phyloP scores from a whole-genome alignment of 108 stramenopile species.

The Stephanodiscus minutulus region DNA sequence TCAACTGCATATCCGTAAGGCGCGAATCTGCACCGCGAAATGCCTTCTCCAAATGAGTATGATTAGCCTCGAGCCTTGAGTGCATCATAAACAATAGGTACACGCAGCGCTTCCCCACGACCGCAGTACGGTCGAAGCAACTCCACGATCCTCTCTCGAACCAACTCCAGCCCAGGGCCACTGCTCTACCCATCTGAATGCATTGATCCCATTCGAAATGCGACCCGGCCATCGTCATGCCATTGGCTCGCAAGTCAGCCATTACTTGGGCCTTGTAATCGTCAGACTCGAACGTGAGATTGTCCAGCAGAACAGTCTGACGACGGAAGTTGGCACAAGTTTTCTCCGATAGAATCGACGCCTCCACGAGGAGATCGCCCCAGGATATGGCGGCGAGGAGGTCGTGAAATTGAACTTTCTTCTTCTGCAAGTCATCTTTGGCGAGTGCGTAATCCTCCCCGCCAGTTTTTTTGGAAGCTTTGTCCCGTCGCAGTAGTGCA shows the following conservation, averaged over 20 bases:
- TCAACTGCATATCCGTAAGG: constrained; percentile 27
- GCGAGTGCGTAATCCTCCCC: constrained; percentile 8
- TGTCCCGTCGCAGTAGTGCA: constrained; percentile 18
- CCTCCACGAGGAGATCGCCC: constrained; percentile 39
- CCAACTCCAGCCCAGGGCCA: constrained; percentile 51
- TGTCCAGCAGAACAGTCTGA: constrained; percentile 29
- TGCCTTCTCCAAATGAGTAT: constrained; percentile 40
- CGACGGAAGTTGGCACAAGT: constrained; percentile 45
- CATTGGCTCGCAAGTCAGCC: constrained; percentile 38
- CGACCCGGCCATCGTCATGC: constrained; percentile 28
- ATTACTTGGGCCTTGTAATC: constrained; percentile 44
- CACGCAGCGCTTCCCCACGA: constrained; percentile 44
- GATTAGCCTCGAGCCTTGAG: constrained; percentile 41
- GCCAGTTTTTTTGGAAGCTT: background rate
- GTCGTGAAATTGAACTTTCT: constrained; percentile 45
- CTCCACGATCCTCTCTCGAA: constrained; percentile 49
- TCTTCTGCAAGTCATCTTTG: constrained; percentile 29
- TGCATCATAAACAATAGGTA: constrained; percentile 47
- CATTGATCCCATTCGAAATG: constrained; percentile 49
- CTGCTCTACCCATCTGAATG: constrained; percentile 49
- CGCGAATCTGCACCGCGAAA: constrained; percentile 41
- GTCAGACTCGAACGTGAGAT: constrained; percentile 36
- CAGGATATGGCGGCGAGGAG: constrained; percentile 42
- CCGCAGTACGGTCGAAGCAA: constrained; percentile 44
- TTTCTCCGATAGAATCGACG: constrained; percentile 34